Evolutionary conservation across 2,329 filamentous ascomycete species (phyloP).

Genomic region (Cadophora malorum): DNA sequence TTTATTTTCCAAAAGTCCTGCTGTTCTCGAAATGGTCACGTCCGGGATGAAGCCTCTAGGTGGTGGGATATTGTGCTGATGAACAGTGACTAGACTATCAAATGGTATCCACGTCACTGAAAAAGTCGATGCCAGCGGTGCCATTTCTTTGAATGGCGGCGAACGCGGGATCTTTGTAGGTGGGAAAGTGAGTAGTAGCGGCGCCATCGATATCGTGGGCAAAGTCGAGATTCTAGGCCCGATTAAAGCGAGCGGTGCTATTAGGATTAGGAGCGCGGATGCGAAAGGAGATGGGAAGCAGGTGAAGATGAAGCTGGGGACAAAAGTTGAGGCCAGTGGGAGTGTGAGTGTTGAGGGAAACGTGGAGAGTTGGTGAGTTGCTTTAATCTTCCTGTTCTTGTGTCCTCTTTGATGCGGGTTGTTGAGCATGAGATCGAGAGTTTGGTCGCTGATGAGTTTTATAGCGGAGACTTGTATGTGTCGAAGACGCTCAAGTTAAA

Average conservation of each 20-base stretch:
- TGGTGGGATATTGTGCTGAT: too few species aligned
- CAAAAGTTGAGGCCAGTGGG: constrained; percentile 25
- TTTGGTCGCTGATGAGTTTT: constrained; percentile 11
- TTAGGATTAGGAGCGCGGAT: constrained; percentile 27
- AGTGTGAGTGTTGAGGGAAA: constrained; percentile 30
- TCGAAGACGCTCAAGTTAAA: constrained; percentile 30
- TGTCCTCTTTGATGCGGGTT: neutral
- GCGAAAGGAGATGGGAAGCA: constrained; percentile 1
- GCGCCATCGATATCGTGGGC: constrained; percentile 29
- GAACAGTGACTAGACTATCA: too few species aligned
- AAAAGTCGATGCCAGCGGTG: constrained; percentile 30
- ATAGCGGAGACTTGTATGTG: constrained; percentile 29
- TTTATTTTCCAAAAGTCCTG: neutral
- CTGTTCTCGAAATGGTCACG: too few species aligned
- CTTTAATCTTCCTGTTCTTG: neutral
- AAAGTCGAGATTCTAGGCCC: constrained; percentile 28
- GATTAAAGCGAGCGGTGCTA: constrained; percentile 31
- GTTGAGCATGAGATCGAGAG: too few species aligned
- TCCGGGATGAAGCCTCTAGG: too few species aligned
- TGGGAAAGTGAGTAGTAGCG: constrained; percentile 28
- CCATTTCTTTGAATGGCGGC: constrained; percentile 27
- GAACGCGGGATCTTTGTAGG: constrained; percentile 25
- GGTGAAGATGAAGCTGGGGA: constrained; percentile 27
- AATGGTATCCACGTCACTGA: constrained; percentile 26
- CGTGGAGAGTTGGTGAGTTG: constrained; percentile 25